Conservation (phyloP, 2,329 filamentous ascomycete species). For the Pseudocercospora pini-densiflorae region DNA sequence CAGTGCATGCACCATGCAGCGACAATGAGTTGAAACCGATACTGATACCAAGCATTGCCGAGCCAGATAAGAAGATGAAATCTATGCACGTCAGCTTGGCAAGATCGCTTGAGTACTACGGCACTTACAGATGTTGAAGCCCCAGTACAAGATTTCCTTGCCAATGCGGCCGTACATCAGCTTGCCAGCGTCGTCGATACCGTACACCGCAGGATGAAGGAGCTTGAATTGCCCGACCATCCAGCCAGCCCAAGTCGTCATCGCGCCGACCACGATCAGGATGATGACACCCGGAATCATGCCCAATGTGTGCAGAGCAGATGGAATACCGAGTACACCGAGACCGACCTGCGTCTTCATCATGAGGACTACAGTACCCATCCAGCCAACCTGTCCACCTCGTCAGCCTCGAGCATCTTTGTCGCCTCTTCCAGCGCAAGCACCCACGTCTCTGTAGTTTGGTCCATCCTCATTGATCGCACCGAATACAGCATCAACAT, state of each 20-base stretch:
- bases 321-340: constrained; percentile 56
- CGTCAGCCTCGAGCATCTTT: neutral
- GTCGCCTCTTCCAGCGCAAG: neutral
- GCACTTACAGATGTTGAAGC: constrained; percentile 24
- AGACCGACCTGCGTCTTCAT: constrained; percentile 54
- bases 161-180: constrained; percentile 60
- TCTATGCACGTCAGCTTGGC: constrained; percentile 19
- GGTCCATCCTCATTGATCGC: constrained; percentile 26
- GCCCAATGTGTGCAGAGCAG: constrained; percentile 48
- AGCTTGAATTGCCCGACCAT: constrained; percentile 60
- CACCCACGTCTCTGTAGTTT: constrained; percentile 32
- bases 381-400: constrained; percentile 41
- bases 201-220: constrained; percentile 59
- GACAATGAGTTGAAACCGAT: constrained; percentile 37
- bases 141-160: constrained; percentile 51
- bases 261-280: constrained; percentile 45
- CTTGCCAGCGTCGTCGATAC: constrained; percentile 61
- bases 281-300: constrained; percentile 55
- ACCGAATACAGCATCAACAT: constrained; percentile 27
- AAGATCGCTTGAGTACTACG: neutral
- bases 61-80: constrained; percentile 42
- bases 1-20: constrained; percentile 43
- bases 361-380: constrained; percentile 51
- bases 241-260: constrained; percentile 57
- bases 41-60: constrained; percentile 39